A percentile compares a stretch with the other conserved stretches of the same genome.
Conservation (phyloP, 164 flowering plant species). For the Aristolochia californica region DNA sequence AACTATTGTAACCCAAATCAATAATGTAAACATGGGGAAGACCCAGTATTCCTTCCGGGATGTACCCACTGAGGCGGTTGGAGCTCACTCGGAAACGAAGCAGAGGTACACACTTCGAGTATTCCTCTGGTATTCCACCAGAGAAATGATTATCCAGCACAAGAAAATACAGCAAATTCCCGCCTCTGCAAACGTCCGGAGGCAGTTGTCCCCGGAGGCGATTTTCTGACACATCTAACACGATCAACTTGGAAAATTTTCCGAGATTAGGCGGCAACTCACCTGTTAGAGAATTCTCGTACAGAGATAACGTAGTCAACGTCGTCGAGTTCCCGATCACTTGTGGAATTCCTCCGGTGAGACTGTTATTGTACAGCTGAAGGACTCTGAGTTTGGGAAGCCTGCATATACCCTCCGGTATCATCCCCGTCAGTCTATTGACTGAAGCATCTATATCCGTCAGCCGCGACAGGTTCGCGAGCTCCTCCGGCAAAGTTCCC, state of each 20-base stretch:
- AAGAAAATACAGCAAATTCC: constrained; percentile 56
- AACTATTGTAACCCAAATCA: constrained; percentile 48
- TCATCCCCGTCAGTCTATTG: constrained; percentile 46
- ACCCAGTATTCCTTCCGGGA: constrained; percentile 53
- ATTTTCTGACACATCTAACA: constrained; percentile 74
- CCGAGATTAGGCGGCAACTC: constrained; percentile 58
- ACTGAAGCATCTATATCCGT: constrained; percentile 67
- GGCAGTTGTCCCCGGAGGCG: constrained; percentile 60
- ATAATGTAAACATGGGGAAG: constrained; percentile 75
- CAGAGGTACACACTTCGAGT: constrained; percentile 43
- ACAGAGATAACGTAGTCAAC: constrained; percentile 45
- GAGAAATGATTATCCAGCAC: constrained; percentile 53
- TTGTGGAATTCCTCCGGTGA: constrained; percentile 64
- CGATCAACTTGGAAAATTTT: constrained; percentile 29
- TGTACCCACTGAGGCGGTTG: constrained; percentile 48
- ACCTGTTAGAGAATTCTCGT: constrained; percentile 60
- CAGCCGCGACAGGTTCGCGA: constrained; percentile 67
- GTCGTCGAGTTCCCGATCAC: constrained; percentile 52
- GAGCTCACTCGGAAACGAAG: constrained; percentile 69
- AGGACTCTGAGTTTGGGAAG: constrained; percentile 56
- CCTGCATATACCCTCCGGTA: constrained; percentile 58
- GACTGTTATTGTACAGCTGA: constrained; percentile 79
- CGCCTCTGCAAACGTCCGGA: constrained; percentile 50
- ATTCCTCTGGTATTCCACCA: constrained; percentile 55
- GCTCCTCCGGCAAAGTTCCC: constrained; percentile 67